Conservation (phyloP, 2,329 filamentous ascomycete species). For the Fusarium duplospermum region DNA sequence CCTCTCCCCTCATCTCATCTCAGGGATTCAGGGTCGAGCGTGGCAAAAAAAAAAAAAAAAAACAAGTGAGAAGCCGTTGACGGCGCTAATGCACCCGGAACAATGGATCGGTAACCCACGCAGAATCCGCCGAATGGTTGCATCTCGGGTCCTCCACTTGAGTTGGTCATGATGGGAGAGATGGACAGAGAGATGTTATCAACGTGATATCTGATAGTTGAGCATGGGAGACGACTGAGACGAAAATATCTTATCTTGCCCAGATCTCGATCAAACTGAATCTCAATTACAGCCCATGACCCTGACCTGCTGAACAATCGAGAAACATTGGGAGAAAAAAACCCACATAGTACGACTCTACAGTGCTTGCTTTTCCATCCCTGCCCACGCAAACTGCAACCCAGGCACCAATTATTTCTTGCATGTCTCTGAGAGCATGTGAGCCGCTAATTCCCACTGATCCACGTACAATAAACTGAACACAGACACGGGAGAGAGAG, state of each 20-base stretch:
- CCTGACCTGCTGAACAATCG: background rate
- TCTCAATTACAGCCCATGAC: background rate
- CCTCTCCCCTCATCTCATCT: background rate
- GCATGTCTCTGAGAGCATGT: background rate
- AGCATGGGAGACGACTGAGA: background rate
- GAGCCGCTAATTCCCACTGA: background rate
- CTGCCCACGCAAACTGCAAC: background rate
- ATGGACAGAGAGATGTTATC: background rate
- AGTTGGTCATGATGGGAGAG: background rate
- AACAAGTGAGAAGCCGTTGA: background rate
- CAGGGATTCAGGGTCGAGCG: background rate
- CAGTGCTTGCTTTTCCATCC: background rate
- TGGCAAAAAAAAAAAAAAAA: background rate
- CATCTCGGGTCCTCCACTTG: background rate
- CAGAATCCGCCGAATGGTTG: conserved; percentile 21
- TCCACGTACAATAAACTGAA: background rate
- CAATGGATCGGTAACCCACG: conserved; percentile 32
- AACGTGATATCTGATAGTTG: background rate
- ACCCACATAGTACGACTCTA: background rate
- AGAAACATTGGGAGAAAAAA: background rate
- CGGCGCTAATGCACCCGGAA: conserved; percentile 37
- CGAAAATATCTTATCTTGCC: background rate
- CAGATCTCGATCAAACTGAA: background rate
- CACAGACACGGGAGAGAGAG: background rate
- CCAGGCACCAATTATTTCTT: background rate